A percentile compares a stretch with the other conserved stretches of the same genome.
These are phyloP conservation scores for Selenicereus undatus DNA, from an alignment of 148 eudicot species.

Conservation along the genomic window DNA sequence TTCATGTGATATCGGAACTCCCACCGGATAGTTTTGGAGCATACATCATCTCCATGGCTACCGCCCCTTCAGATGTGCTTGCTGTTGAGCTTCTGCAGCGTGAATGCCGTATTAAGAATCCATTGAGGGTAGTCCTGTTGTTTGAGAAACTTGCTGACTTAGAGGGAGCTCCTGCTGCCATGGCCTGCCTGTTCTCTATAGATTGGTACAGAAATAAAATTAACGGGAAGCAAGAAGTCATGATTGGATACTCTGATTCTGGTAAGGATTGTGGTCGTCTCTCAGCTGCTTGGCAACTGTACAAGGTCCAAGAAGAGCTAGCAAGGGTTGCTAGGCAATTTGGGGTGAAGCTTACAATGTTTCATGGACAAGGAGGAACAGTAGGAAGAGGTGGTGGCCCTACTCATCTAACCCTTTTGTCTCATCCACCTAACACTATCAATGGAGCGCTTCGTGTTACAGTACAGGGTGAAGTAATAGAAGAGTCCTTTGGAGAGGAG, in stretches of 20 bases:
- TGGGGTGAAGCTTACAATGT: conserved; percentile 89
- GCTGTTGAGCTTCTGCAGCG: conserved; percentile 92
- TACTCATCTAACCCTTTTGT: conserved; percentile 80
- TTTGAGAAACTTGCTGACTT: conserved; percentile 91
- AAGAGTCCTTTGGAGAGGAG: conserved; percentile 87
- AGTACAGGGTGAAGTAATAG: conserved; percentile 89
- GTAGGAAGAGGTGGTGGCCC: conserved; percentile 96
- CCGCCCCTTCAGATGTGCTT: conserved; percentile 90
- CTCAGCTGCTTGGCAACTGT: conserved; percentile 90
- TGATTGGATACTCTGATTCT: conserved; percentile 93
- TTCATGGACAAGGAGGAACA: conserved; percentile 91
- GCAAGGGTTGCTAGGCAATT: conserved; percentile 61
- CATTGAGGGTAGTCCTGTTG: conserved; percentile 81
- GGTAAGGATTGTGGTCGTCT: conserved; percentile 94
- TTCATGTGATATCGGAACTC: conserved; percentile 73
- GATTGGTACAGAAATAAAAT: conserved; percentile 79
- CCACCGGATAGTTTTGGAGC: conserved; percentile 88
- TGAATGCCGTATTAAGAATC: conserved; percentile 59
- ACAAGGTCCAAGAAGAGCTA: conserved; percentile 87
- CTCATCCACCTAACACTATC: conserved; percentile 88
- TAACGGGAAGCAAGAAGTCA: conserved; percentile 86
- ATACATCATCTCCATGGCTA: conserved; percentile 91
- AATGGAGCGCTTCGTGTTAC: conserved; percentile 86
- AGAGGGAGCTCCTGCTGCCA: conserved; percentile 78
- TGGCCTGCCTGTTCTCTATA: conserved; percentile 75